phyloP scores from a whole-genome alignment of 257 asterid genomes.

The Primulina tabacum region DNA sequence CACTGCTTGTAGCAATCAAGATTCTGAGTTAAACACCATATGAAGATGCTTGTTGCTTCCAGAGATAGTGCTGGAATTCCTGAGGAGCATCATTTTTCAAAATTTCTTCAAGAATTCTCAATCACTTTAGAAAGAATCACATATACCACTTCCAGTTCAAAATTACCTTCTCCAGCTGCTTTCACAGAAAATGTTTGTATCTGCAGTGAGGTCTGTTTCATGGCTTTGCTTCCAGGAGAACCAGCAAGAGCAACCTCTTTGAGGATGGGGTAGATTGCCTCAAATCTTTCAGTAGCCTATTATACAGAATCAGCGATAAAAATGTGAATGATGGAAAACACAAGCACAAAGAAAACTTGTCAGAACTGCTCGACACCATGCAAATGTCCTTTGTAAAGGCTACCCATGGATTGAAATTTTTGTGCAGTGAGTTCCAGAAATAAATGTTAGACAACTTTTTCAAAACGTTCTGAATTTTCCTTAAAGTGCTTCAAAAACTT shows the following conservation, averaged over 20 bases:
- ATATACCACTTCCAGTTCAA: background rate
- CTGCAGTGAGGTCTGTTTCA: constrained; percentile 74
- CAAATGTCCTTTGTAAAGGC: too few relatives aligned
- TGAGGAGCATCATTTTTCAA: constrained; percentile 28
- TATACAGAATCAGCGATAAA: constrained; percentile 10
- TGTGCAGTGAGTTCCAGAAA: too few relatives aligned
- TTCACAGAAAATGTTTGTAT: constrained; percentile 49
- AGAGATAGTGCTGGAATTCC: constrained; percentile 62
- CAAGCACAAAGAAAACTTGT: constrained; percentile 5
- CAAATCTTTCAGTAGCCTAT: constrained; percentile 83
- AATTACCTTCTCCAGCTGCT: constrained; percentile 66
- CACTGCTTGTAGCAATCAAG: constrained; percentile 78
- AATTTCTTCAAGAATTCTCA: too few relatives aligned
- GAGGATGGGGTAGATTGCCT: constrained; percentile 68
- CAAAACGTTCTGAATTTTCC: too few relatives aligned
- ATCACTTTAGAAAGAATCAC: too few relatives aligned
- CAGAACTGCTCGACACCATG: background rate
- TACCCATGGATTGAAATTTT: too few relatives aligned
- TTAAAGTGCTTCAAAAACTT: too few relatives aligned
- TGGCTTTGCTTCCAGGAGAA: constrained; percentile 79
- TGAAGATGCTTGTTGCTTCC: constrained; percentile 66
- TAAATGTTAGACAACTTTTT: too few relatives aligned
- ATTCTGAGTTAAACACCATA: constrained; percentile 75
- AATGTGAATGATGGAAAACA: background rate
- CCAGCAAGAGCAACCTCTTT: constrained; percentile 88